A percentile compares a stretch with the other conserved stretches of the same genome.
Conservation (phyloP, 1,284 basidiomycete genomes). For the Pterulicium gracile region DNA sequence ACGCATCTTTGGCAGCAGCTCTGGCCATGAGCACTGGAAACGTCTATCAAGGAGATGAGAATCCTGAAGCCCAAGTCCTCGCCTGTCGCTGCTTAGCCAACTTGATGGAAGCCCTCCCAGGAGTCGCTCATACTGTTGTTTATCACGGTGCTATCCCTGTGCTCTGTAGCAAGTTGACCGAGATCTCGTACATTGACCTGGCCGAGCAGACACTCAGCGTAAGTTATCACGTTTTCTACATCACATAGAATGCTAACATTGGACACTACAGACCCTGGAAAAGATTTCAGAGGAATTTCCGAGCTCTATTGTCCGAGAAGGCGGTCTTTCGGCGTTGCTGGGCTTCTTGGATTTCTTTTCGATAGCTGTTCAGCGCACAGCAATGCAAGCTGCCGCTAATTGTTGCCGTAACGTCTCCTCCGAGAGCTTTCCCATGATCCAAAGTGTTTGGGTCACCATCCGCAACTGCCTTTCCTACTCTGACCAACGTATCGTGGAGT, state of each 20-base stretch:
- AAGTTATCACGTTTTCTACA: slow-evolving; percentile 27
- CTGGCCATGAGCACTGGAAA: slow-evolving; percentile 59
- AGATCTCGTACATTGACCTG: slow-evolving; percentile 93
- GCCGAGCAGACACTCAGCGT: slow-evolving; percentile 95
- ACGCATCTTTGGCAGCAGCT: slow-evolving; percentile 77
- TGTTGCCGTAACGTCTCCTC: slow-evolving; percentile 85
- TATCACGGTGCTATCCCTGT: slow-evolving; percentile 93
- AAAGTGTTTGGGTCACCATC: slow-evolving; percentile 85
- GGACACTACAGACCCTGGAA: slow-evolving; percentile 70
- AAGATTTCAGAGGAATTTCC: slow-evolving; percentile 97
- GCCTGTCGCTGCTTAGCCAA: slow-evolving; percentile 94
- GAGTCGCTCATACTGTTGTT: slow-evolving; percentile 88
- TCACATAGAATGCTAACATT: slow-evolving; percentile 17
- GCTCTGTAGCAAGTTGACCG: slow-evolving; percentile 88
- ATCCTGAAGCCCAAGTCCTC: slow-evolving; percentile 85
- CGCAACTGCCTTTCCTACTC: slow-evolving; percentile 84
- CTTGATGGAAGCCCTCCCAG: slow-evolving; percentile 92
- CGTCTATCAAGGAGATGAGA: slow-evolving; percentile 66
- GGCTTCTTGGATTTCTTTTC: slow-evolving; percentile 96
- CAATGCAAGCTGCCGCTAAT: slow-evolving; percentile 91
- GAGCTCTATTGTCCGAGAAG: slow-evolving; percentile 87
- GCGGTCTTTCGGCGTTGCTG: slow-evolving; percentile 81
- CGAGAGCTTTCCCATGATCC: slow-evolving; percentile 82
- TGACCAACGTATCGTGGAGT: slow-evolving; percentile 90
- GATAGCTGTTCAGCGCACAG: slow-evolving; percentile 91